phyloP scores from a whole-genome alignment of 768 basidiomycete species.

The Amanita exitialis region DNA sequence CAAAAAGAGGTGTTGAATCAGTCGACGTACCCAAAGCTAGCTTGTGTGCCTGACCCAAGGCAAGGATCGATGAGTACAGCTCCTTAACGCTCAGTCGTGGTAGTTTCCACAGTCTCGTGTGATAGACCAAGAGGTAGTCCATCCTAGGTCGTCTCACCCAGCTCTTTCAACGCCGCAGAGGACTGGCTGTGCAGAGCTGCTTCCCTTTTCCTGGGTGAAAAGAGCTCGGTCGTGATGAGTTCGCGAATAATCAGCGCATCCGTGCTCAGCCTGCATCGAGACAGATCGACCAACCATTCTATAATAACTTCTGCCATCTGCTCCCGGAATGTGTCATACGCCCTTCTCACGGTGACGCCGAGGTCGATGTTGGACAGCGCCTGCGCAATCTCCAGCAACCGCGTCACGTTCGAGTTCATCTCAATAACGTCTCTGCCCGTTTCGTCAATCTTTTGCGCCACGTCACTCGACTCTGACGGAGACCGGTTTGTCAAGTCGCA shows the following conservation, averaged over 20 bases:
- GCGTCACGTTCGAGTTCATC: conserved; percentile 43
- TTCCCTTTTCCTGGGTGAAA: conserved; percentile 50
- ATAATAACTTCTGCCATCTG: conserved; percentile 76
- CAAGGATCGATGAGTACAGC: conserved; percentile 68
- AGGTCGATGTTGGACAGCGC: conserved; percentile 82
- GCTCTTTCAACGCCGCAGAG: conserved; percentile 28
- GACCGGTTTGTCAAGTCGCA: conserved; percentile 45
- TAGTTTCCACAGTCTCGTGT: conserved; percentile 78
- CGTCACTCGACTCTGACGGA: conserved; percentile 43
- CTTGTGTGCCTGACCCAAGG: conserved; percentile 64
- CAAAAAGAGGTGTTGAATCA: background rate
- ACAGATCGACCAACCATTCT: conserved; percentile 77
- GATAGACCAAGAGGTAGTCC: conserved; percentile 73
- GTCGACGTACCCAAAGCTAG: conserved; percentile 59
- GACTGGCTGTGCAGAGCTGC: conserved; percentile 28
- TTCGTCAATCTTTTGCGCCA: conserved; percentile 60
- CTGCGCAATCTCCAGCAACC: conserved; percentile 70
- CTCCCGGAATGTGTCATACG: conserved; percentile 84
- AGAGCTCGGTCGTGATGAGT: conserved; percentile 58
- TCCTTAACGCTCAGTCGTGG: conserved; percentile 75
- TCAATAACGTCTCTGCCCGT: conserved; percentile 77
- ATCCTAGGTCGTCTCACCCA: conserved; percentile 50
- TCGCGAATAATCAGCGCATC: conserved; percentile 65
- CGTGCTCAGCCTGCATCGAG: conserved; percentile 56
- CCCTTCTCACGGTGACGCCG: conserved; percentile 80